phyloP scores from a whole-genome alignment of 495 filamentous ascomycete genomes.

The Xylaria longipes region DNA sequence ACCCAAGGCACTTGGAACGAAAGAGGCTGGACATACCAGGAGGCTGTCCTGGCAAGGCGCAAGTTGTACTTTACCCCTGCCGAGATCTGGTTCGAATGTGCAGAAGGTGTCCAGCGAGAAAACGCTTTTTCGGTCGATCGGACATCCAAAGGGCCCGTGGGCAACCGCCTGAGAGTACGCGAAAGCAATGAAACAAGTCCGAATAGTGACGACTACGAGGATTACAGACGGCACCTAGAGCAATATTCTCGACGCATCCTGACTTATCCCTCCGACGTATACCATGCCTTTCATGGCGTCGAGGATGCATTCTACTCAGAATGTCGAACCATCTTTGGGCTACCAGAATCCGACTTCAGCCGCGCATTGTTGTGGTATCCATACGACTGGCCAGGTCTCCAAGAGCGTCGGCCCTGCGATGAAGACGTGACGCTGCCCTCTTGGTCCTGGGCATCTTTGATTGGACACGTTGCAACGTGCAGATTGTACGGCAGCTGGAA shows the following conservation, averaged over 20 bases:
- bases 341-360: background rate
- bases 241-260: background rate
- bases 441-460: background rate
- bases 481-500: background rate
- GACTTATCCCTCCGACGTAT: background rate
- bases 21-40: conserved; percentile 47
- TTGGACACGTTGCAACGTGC: background rate
- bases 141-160: background rate
- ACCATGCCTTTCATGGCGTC: background rate
- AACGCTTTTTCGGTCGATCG: background rate
- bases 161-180: background rate
- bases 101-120: background rate
- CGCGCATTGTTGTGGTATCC: background rate
- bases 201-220: background rate
- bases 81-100: conserved; percentile 7
- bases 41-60: conserved; percentile 23
- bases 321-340: background rate
- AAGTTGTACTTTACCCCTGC: conserved; percentile 8
- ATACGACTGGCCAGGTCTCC: background rate
- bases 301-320: background rate
- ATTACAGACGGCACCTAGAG: background rate
- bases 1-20: conserved; percentile 39
- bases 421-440: background rate
- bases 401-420: background rate
- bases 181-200: background rate